Base-by-base conservation (phyloP, 1,284 basidiomycete species). In the Somion occarium region DNA sequence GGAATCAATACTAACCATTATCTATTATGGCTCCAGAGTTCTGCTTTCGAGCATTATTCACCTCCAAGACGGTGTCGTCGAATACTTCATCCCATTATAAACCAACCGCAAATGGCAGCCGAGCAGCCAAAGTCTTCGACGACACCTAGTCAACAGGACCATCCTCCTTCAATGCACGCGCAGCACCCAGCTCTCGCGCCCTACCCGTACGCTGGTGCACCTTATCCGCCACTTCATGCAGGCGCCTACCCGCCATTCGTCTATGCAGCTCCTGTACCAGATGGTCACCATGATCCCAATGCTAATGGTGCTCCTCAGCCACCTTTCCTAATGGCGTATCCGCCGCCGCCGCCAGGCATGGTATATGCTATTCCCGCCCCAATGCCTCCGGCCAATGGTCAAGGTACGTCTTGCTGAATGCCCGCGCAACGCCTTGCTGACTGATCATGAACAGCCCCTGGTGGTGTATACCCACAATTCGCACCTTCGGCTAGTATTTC, bases 361-460 rank as follows among this genome's bases (percentile, higher is more conserved):
- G 71, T 86, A 43, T 85, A 83, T 55, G 80, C 79, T 19, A 85
- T 82, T 58, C 74, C 79, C 0, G 66, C 73, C 9, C 64, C 67
- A 13, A 66, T 73, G 0, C 74, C 74, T 50, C 7, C 7, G 7
- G 30, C 15, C 30, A 34, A 34, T 34, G 65, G 72, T 2, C 77
- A 75, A 71, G 71, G 80, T 80, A 56, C 42, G 71, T 34, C 30
- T 34, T 34, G 7, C 7, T 7, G 15, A 61, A 46, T 45, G 41
- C 43, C 46, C 50, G 5, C 23, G 20, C 25, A 42, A 15, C 19
- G 24, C 23, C 2, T 24, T 18, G 39, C 25, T 51, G 43, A 37
- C 19, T 15, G n/a, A 46, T 27, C 18, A 26, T 45, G n/a, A 19
- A 42, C 27, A 19, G 3, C 39, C 9, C 30, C 49, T 12, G 18